phyloP scores from a whole-genome alignment of 2,329 filamentous ascomycete genomes.

The Ophiostoma montium region DNA sequence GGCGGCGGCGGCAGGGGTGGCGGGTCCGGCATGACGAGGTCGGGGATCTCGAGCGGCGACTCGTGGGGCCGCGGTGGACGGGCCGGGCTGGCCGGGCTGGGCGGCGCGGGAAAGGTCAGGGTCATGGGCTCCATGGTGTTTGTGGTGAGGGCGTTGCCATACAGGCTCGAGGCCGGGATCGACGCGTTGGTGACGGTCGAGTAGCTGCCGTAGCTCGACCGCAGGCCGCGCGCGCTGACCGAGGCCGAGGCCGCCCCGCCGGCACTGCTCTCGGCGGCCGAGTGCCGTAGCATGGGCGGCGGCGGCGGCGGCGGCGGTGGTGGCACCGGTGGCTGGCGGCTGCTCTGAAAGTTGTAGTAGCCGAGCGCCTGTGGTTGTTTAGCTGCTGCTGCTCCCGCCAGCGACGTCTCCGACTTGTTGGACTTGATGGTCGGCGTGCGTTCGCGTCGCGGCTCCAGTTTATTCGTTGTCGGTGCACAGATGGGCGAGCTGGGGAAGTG shows the following conservation, averaged over 20 bases:
- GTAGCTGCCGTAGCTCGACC: constrained; percentile 9
- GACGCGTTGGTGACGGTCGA: constrained; percentile 2
- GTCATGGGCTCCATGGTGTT: constrained; percentile 6
- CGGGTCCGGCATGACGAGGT: constrained; percentile 18
- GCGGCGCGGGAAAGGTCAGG: neutral
- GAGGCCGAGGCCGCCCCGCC: neutral
- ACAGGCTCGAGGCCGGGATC: neutral
- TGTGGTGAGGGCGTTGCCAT: constrained; percentile 10
- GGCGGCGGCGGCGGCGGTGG: neutral
- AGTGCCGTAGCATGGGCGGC: neutral
- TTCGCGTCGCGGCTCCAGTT: constrained; percentile 20
- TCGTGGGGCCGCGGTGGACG: constrained; percentile 25
- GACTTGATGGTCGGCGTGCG: constrained; percentile 8
- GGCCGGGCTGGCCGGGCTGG: constrained; percentile 17
- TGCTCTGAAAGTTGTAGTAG: constrained; percentile 6
- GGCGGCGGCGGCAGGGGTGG: constrained; percentile 4
- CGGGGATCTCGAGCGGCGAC: constrained; percentile 23
- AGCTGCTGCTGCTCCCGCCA: neutral
- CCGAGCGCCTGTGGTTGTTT: neutral
- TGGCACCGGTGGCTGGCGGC: neutral
- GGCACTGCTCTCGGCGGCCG: neutral
- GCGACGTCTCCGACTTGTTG: neutral
- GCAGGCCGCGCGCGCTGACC: neutral
- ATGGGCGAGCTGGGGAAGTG: constrained; percentile 26
- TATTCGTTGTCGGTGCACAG: constrained; percentile 23